These are phyloP conservation scores for Saccharomyces jurei DNA, from an alignment of 805 yeast species.

Conservation along the genomic window DNA sequence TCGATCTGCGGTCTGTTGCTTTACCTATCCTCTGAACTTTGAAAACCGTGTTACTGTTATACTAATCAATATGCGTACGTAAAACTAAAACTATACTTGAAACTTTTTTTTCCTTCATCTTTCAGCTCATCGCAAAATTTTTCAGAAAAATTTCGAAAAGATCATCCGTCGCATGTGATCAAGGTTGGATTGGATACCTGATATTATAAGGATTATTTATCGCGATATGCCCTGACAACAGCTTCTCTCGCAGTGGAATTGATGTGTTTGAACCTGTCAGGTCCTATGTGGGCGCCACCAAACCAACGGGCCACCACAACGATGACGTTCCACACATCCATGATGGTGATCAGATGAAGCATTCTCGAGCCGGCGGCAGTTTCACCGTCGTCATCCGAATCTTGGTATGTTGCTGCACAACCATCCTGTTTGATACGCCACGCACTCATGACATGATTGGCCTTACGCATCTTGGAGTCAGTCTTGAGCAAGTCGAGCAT, in stretches of 20 bases:
- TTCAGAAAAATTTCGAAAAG: not conserved
- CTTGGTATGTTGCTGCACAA: slow-evolving; percentile 55
- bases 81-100: not conserved
- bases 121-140: slow-evolving; percentile 1
- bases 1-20: not conserved
- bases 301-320: slow-evolving; percentile 85
- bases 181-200: not conserved
- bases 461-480: slow-evolving; percentile 59
- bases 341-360: slow-evolving; percentile 65
- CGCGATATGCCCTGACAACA: slow-evolving; percentile 53
- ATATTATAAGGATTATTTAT: slow-evolving; percentile 1
- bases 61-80: not conserved
- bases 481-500: slow-evolving; percentile 44
- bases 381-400: slow-evolving; percentile 96
- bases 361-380: slow-evolving; percentile 89
- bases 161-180: not conserved
- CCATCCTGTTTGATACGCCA: slow-evolving; percentile 56
- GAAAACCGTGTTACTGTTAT: not conserved
- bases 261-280: slow-evolving; percentile 90
- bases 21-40: not conserved
- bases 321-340: slow-evolving; percentile 77
- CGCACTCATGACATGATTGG: slow-evolving; percentile 79
- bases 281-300: slow-evolving; percentile 87
- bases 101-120: not conserved
- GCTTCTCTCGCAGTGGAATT: slow-evolving; percentile 85